A percentile compares a stretch with the other conserved stretches of the same genome.
Evolutionary conservation across 305 asterid species (phyloP).

Genomic region (Coffea humblotiana): DNA sequence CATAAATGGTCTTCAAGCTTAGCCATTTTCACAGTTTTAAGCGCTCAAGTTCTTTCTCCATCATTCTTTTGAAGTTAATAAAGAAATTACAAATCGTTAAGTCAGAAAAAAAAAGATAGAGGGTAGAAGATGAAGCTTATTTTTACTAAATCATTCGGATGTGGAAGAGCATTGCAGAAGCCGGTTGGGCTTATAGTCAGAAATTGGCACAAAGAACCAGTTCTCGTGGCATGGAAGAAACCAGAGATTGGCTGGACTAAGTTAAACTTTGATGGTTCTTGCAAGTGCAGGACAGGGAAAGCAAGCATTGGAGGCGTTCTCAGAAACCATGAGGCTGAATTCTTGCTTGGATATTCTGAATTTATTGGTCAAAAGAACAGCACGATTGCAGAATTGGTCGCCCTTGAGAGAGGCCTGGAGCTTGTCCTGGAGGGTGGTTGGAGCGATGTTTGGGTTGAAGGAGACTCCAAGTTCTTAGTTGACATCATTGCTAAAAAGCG

Average conservation of each 20-base stretch:
- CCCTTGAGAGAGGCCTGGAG: slow-evolving; percentile 70
- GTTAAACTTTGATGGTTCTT: slow-evolving; percentile 78
- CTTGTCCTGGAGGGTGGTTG: slow-evolving; percentile 62
- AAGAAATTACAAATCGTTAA: not conserved
- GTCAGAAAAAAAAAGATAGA: not conserved
- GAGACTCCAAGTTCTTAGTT: slow-evolving; percentile 58
- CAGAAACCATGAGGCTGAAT: slow-evolving; percentile 62
- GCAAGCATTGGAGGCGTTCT: slow-evolving; percentile 72
- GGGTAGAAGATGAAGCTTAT: slow-evolving; percentile 21
- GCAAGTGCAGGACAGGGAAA: slow-evolving; percentile 60
- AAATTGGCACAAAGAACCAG: slow-evolving; percentile 45
- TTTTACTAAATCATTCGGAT: slow-evolving; percentile 31
- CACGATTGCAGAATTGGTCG: slow-evolving; percentile 60
- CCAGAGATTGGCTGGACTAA: slow-evolving; percentile 75
- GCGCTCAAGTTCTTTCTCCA: not conserved
- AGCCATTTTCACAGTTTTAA: not conserved
- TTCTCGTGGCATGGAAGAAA: slow-evolving; percentile 52
- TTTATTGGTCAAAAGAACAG: slow-evolving; percentile 55
- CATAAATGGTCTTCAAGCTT: too few relatives aligned
- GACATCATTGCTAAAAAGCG: slow-evolving; percentile 43
- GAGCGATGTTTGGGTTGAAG: slow-evolving; percentile 63
- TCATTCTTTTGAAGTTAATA: not conserved
- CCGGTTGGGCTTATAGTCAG: slow-evolving; percentile 35
- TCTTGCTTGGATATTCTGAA: slow-evolving; percentile 69
- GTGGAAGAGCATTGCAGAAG: slow-evolving; percentile 17